These are phyloP conservation scores for Nemania serpens DNA, from an alignment of 2,329 filamentous ascomycete species.

Conservation along the genomic window DNA sequence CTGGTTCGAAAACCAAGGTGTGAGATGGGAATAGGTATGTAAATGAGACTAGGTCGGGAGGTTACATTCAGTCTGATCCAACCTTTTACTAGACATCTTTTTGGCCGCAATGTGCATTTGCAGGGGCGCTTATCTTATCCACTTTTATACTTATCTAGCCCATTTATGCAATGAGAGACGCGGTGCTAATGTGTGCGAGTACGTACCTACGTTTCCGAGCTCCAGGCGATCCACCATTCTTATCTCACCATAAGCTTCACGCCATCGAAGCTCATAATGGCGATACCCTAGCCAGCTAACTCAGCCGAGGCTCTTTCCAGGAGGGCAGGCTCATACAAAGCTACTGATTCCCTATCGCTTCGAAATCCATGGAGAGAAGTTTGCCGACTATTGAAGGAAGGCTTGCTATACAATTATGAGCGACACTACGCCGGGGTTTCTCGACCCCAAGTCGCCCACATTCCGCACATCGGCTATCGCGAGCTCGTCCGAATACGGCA, in stretches of 20 bases:
- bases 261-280: slow-evolving; percentile 21
- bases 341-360: background rate
- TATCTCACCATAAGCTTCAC: slow-evolving; percentile 9
- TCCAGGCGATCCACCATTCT: background rate
- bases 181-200: too few species aligned
- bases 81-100: too few species aligned
- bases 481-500: slow-evolving; percentile 25
- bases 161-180: too few species aligned
- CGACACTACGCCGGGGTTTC: slow-evolving; percentile 9
- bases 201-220: too few species aligned
- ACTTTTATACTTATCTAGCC: background rate
- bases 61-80: too few species aligned
- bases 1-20: too few species aligned
- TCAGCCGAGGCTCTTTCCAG: background rate
- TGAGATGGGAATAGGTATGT: too few species aligned
- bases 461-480: slow-evolving; percentile 12
- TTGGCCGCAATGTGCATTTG: too few species aligned
- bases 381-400: slow-evolving; percentile 2
- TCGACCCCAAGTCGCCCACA: slow-evolving; percentile 11
- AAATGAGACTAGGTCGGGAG: too few species aligned
- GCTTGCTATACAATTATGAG: slow-evolving; percentile 15
- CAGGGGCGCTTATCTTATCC: background rate
- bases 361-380: background rate
- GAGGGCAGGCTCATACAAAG: background rate
- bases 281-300: slow-evolving; percentile 11